Base-by-base conservation (phyloP, 2,329 filamentous ascomycete species). In the Penicillium fuscoglaucum region DNA sequence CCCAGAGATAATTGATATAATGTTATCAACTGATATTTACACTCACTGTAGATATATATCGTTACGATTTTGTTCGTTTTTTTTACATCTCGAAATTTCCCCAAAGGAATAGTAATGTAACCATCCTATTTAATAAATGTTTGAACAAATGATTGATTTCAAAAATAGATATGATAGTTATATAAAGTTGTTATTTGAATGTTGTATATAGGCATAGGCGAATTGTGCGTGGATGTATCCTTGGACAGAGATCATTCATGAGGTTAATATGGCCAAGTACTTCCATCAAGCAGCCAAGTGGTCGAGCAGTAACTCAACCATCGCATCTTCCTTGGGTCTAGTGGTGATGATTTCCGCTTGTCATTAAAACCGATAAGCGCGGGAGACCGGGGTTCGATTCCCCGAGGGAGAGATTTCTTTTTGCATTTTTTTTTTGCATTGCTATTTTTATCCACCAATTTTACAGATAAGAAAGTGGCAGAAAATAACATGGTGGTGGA, bases 281-380 rank as follows among this genome's bases (percentile, higher is more conserved):
- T 44, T 8, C 0, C 39, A 45, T 56, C 47, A 56, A 52, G 40
- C 54, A 56, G 24, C 46, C 47, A 51, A 56, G 47, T 56, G 54
- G 54, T 3, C 54, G 54, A 56, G 54, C 54, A 56, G 54, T 65
- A 66, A 67, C 65, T 67, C 60, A 31, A 17, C 47, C 56, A 61
- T 48, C 40, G 7, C 31, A 57, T 68, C 66, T 68, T 68, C 66
- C 66, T 68, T 73, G 72, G 72, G 71, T 73, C 70, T 74, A 74
- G 72, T 74, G 70, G 72, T 74, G 71, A 73, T 74, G 72, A 73
- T 73, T 70, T 74, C 71, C 72, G 71, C 70, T 73, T 74, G 71
- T 73, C 72, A 73, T 60, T 65, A 68, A 60, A 8, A 64, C 61
- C 47, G 59, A 64, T 61, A 64, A 70, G 71, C 71, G 70, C 72